Evolutionary conservation across 805 yeast species (phyloP), one percentile per base, ranked within the genome.

Genomic region (Candida multigemmis): DNA sequence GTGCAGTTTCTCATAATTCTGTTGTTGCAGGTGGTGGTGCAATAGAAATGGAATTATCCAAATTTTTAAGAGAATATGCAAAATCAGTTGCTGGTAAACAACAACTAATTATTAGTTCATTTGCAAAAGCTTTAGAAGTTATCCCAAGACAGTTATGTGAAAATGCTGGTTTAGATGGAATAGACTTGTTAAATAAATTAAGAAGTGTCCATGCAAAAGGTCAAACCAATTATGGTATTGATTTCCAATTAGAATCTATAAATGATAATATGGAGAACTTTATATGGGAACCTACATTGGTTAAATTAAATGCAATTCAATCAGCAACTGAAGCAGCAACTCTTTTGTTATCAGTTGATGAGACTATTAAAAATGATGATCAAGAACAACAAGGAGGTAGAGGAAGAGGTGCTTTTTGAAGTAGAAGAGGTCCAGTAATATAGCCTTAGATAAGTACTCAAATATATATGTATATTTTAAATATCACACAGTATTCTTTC

Each of bases 11-110:
- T 47, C 87, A 87, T 50, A 80, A 77, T 46, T 62, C 73, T 16
- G 76, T 91, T 40, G 98, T 91, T 32, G 97, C 95, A 9, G 99
- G 99, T 36, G 99, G 99, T 38, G 99, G 99, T 37, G 99, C 99
- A 19, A 80, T 86, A 37, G 98, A 91, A 58, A 91, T 91, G 98
- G 97, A 91, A 50, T 48, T 91, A 21, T 86, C 96, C 20, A 84
- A 75, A 51, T 74, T 81, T 51, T 67, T 91, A 42, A 74, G 98
- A 46, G 95, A 85, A 42, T 72, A 77, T 46, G 77, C 96, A 14
- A 77, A 79, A 46, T 71, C 84, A 12, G 82, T 91, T 42, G 85
- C 95, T 13, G 98, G 98, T 21, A 89, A 91, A 56, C 96, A 89
- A 58, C 99, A 91, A 61, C 64, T 91, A 36, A 77, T 91, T 33